A percentile compares a stretch with the other conserved stretches of the same genome.
Evolutionary conservation across 2,329 filamentous ascomycete genomes (phyloP).

Genomic region (Fusarium duplospermum): DNA sequence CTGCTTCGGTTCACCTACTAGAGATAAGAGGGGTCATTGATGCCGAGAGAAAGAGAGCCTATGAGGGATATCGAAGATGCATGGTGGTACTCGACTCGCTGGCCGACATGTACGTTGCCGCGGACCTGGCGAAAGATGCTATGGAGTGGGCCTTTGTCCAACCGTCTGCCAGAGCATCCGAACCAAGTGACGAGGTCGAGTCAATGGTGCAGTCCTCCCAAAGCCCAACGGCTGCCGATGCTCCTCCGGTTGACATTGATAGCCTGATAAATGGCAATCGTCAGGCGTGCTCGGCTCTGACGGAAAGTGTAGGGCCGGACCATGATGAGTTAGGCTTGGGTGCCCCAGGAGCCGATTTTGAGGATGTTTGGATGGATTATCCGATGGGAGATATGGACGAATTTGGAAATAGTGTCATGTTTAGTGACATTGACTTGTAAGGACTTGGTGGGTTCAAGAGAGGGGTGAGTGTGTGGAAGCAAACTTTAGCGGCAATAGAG

Average conservation of each 20-base stretch:
- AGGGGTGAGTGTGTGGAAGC: neutral
- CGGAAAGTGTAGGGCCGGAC: neutral
- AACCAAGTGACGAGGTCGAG: slow-evolving; percentile 45
- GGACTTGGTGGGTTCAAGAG: neutral
- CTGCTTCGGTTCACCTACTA: slow-evolving; percentile 90
- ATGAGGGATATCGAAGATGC: slow-evolving; percentile 8
- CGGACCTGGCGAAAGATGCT: slow-evolving; percentile 15
- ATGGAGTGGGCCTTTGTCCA: slow-evolving; percentile 14
- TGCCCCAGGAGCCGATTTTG: neutral
- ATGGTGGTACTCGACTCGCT: slow-evolving; percentile 16
- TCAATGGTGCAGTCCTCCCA: neutral
- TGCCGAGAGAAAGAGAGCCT: neutral
- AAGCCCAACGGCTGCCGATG: neutral
- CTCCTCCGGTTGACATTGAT: neutral
- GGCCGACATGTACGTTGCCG: slow-evolving; percentile 15
- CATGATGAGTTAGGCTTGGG: neutral
- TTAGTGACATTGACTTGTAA: neutral
- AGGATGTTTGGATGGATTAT: neutral
- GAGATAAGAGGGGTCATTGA: slow-evolving; percentile 10
- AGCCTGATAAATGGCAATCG: neutral
- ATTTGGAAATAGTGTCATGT: neutral
- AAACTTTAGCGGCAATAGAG: neutral
- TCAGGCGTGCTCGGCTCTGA: neutral
- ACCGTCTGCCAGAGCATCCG: neutral
- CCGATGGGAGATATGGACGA: neutral